Evolutionary conservation across 2,329 filamentous ascomycete genomes (phyloP).

Genomic region (Penicillium griseofulvum): DNA sequence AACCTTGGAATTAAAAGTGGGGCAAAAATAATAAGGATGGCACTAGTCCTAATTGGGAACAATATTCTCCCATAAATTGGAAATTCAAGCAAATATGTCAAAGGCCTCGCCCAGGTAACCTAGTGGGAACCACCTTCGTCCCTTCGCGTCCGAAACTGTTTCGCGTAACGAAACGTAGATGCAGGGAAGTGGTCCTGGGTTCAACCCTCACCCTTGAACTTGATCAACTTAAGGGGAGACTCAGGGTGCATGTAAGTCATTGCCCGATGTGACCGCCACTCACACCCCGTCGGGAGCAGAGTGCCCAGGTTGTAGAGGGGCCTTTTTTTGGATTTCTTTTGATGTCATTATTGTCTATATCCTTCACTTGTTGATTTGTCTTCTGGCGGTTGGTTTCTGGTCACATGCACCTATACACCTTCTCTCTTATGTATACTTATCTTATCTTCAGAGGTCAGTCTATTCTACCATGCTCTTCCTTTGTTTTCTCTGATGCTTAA

Average conservation of each 20-base stretch:
- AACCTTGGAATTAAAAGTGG: not conserved
- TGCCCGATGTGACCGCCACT: not conserved
- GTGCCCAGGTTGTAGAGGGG: not conserved
- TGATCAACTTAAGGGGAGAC: not conserved
- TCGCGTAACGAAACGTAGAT: no score
- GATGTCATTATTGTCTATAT: not conserved
- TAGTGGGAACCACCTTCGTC: not conserved
- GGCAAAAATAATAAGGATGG: accelerated
- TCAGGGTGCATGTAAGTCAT: not conserved
- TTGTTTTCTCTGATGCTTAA: not conserved
- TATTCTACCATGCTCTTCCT: not conserved
- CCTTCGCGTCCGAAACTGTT: not conserved
- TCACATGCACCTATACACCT: not conserved
- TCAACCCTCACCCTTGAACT: not conserved
- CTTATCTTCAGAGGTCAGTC: not conserved
- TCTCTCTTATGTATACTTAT: not conserved
- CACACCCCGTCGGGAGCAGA: not conserved
- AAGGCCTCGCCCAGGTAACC: not conserved
- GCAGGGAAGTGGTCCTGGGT: not conserved
- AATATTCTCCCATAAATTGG: not conserved
- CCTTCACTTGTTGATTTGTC: not conserved
- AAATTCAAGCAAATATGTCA: not conserved
- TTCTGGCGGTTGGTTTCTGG: not conserved
- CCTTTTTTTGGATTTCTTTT: not conserved
- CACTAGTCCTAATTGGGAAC: not conserved